Evolutionary conservation across 2,329 filamentous ascomycete species (phyloP).

Genomic region (Monosporascus sp.): DNA sequence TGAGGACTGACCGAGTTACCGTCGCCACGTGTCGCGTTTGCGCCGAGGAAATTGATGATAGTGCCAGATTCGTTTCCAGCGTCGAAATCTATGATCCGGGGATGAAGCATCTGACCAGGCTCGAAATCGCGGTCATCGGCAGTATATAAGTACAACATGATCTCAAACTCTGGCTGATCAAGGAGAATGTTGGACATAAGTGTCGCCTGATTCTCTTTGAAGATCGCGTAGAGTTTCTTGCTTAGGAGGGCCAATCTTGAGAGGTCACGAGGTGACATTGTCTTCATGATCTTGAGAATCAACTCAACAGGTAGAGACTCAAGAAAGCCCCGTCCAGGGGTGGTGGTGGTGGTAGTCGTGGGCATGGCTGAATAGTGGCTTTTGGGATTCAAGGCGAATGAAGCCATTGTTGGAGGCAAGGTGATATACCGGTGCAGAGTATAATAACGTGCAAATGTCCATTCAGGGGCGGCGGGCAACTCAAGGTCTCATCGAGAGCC

Average conservation of each 20-base stretch:
- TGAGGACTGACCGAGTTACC: constrained; percentile 16
- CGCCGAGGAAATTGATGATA: constrained; percentile 11
- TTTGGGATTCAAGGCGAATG: background rate
- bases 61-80: constrained; percentile 5
- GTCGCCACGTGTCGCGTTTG: constrained; percentile 11
- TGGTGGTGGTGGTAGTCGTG: no score
- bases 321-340: constrained; percentile 8
- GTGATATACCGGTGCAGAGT: background rate
- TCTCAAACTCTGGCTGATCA: constrained; percentile 36
- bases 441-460: no score
- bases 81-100: constrained; percentile 18
- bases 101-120: constrained; percentile 17
- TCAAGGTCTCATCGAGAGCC: no score
- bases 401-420: background rate
- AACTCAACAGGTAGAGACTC: constrained; percentile 39
- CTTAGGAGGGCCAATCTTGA: constrained; percentile 33
- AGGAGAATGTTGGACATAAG: constrained; percentile 38
- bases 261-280: constrained; percentile 36
- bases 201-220: constrained; percentile 31
- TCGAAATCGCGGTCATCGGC: constrained; percentile 28
- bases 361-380: no score
- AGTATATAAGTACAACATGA: constrained; percentile 42
- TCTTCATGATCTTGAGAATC: constrained; percentile 41
- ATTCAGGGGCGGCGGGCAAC: no score
- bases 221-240: constrained; percentile 34